Evolutionary conservation across 75 land plant genomes (phyloP), one percentile per base, ranked within the genome.

Genomic region (Selaginella moellendorffii): DNA sequence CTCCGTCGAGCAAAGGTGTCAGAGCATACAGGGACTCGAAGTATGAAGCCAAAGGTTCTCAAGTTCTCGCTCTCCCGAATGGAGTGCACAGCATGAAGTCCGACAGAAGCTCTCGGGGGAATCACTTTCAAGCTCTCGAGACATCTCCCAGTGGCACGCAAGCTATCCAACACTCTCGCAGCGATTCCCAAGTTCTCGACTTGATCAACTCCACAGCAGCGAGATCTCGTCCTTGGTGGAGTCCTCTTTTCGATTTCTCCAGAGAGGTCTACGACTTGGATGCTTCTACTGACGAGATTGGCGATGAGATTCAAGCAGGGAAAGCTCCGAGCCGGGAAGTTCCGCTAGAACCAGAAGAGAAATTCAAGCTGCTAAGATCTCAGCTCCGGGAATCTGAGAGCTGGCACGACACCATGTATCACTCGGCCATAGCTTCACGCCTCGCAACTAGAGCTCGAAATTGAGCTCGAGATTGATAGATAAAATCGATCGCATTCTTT

Each of bases 341-440:
- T 36, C 14, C 46, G 5, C 14, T 36, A 14, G 46, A 36, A 14
- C 46, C 59, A 2, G n/a, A 19, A 2, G 59, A 56, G 24, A 56
- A 56, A 56, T 19, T 24, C 59, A 56, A 25, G 59, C 8, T 56
- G 5, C 19, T 56, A 8, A 56, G 59, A 21, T 2, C 8, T 5
- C 23, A 56, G n/a, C 8, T 56, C 17, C 24, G 19, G 59, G 25
- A 56, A 2, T 24, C n/a, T 56, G 59, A 56, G 59, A 21, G 17
- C 19, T 56, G 59, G 59, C 59, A 56, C n/a, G 59, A 56, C n/a
- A 56, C 59, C n/a, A 56, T 56, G 59, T 56, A 56, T 56, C 59
- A 56, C n/a, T 56, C 59, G 5, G n/a, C 59, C 59, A 56, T 56
- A 9, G 59, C 59, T 56, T 19, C 59, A 8, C 21, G 59, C 21